Base-by-base conservation (phyloP, 192 early-diverging fungal genomes). In the Lobulomyces angularis region DNA sequence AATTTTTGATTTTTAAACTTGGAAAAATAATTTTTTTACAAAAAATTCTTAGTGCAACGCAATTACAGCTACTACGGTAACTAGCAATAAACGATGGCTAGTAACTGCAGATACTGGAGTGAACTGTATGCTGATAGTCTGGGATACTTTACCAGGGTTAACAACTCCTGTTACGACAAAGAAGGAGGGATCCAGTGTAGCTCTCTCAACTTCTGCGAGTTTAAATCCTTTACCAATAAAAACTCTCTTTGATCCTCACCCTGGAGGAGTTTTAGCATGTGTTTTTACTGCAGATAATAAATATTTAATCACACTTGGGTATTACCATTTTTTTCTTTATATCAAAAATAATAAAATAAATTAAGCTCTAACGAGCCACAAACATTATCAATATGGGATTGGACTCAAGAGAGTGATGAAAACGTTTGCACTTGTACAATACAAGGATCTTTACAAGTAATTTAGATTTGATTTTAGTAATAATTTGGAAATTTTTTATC, bases 231-330 rank as follows among this genome's bases (percentile, higher is more conserved):
- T 77, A 0, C 74, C 74, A 12, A 67, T 77, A 28, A 76, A 65
- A 39, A 76, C 64, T 11, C 45, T 77, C 4, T 72, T 59, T 43
- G 65, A 73, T 14, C 66, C 69, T 19, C 70, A 77, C 41, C 27
- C 34, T 14, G 67, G 64, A 4, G 74, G 74, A 1, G 56, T 67
- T 18, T 43, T 59, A 1, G 51, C 53, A 9, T 51, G 44, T 19
- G 63, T 55, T 27, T 76, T 77, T 38, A 61, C 65, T 6, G 8
- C 12, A 1, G 71, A 77, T 41, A 20, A 36, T 11, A 60, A 55
- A 45, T 69, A 69, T 43, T 26, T 77, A 8, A 37, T 72, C n/a
- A 64, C 74, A 3, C 46, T 76, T 28, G 72, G 72, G 30, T 46
- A 50, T 43, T n/a, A n/a, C n/a, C n/a, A n/a, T n/a, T n/a, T n/a